Conservation (phyloP, 805 yeast genomes). For the Candida gorgasii region DNA sequence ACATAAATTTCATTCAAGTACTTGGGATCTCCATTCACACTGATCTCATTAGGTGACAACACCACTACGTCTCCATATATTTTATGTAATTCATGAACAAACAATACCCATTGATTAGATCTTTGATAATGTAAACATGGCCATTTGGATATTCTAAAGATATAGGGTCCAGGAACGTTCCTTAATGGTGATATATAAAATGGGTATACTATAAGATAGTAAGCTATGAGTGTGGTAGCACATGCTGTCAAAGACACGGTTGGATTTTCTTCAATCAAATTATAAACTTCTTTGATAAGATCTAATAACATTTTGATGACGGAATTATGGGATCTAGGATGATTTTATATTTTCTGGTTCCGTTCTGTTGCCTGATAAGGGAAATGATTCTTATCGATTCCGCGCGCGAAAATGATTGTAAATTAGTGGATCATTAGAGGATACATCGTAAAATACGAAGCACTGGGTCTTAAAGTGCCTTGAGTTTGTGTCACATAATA, state of each 20-base stretch:
- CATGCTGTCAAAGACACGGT: not conserved
- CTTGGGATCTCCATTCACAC: constrained; percentile 52
- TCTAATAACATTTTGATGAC: constrained; percentile 6
- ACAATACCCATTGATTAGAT: constrained; percentile 40
- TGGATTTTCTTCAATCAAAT: constrained; percentile 9
- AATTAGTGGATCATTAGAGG: too few species aligned
- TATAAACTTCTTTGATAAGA: not conserved
- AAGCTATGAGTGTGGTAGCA: constrained; percentile 13
- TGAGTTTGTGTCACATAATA: too few species aligned
- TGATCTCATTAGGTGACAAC: constrained; percentile 61
- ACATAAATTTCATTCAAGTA: constrained; percentile 57
- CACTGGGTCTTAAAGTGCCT: too few species aligned
- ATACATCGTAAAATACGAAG: too few species aligned
- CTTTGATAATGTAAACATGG: constrained; percentile 43
- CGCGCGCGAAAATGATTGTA: constrained; percentile 4
- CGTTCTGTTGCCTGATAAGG: constrained; percentile 10
- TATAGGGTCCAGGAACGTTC: constrained; percentile 58
- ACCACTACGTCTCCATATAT: constrained; percentile 64
- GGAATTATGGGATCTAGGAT: not conserved
- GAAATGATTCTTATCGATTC: constrained; percentile 6
- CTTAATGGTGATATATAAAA: constrained; percentile 50
- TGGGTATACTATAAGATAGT: constrained; percentile 45
- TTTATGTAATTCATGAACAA: constrained; percentile 50
- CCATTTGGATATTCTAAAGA: constrained; percentile 45
- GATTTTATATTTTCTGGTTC: constrained; percentile 3